A percentile compares a stretch with the other conserved stretches of the same genome.
phyloP scores from a whole-genome alignment of 768 basidiomycete genomes.

The Rhodotorula paludigena region DNA sequence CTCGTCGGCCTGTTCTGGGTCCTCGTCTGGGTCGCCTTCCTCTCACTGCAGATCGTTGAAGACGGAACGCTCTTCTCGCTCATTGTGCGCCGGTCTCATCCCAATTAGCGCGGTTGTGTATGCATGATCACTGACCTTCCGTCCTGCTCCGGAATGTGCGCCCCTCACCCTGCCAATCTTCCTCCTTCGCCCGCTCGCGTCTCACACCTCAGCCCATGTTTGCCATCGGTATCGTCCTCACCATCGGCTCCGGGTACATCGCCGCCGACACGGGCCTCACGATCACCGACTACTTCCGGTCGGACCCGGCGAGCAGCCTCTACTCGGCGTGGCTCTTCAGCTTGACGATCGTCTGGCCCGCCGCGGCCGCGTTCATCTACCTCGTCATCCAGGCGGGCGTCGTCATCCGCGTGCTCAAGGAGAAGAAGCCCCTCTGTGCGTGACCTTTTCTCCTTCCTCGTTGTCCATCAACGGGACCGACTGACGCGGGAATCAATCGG shows the following conservation, averaged over 20 bases:
- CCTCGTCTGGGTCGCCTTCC: conserved; percentile 42
- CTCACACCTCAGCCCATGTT: conserved; percentile 23
- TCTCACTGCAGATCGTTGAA: conserved; percentile 69
- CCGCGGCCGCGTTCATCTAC: conserved; percentile 62
- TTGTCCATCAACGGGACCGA: too few species aligned
- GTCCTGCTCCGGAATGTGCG: too few species aligned
- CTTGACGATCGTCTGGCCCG: conserved; percentile 73
- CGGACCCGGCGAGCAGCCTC: conserved; percentile 57
- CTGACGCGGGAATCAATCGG: neutral
- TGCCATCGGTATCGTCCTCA: conserved; percentile 48
- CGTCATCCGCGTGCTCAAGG: conserved; percentile 67
- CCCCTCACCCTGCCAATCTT: neutral
- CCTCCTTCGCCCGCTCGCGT: neutral
- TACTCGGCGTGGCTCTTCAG: conserved; percentile 72
- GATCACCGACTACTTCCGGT: conserved; percentile 58
- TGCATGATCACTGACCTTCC: too few species aligned
- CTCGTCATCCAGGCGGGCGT: conserved; percentile 73
- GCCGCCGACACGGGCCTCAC: conserved; percentile 71
- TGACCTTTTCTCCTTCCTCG: neutral
- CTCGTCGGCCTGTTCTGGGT: conserved; percentile 58
- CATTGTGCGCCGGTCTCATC: conserved; percentile 14
- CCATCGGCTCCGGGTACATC: conserved; percentile 73
- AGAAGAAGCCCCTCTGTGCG: conserved; percentile 66
- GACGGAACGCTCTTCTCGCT: conserved; percentile 65
- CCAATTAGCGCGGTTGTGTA: too few species aligned